These are phyloP conservation scores for Phylloporus sp. DNA, from an alignment of 1,284 basidiomycete species.

Conservation along the genomic window DNA sequence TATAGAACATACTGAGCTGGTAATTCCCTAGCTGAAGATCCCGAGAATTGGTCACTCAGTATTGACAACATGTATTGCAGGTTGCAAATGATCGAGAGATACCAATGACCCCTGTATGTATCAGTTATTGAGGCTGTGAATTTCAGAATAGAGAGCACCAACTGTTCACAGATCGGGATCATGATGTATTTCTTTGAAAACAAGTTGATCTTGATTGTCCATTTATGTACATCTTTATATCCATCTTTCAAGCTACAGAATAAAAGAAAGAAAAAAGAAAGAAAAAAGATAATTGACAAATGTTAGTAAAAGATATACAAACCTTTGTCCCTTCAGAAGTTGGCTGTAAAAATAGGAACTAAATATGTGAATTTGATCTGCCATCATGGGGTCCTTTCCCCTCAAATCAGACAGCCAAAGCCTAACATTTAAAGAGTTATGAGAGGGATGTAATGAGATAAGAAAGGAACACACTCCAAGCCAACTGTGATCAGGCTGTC, in stretches of 20 bases:
- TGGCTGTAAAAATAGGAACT: constrained; percentile 99
- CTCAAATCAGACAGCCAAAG: constrained; percentile 68
- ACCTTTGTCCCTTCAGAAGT: constrained; percentile 77
- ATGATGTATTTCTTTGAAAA: constrained; percentile 94
- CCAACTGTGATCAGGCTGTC: too few relatives aligned
- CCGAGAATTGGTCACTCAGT: constrained; percentile 29
- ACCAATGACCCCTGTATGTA: constrained; percentile 87
- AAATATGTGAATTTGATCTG: constrained; percentile 86
- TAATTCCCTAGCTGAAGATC: constrained; percentile 12
- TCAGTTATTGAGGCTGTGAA: constrained; percentile 13
- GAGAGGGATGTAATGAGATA: too few relatives aligned
- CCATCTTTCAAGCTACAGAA: constrained; percentile 59
- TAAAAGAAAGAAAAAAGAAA: constrained; percentile 8
- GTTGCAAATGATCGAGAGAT: constrained; percentile 91
- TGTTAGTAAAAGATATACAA: too few relatives aligned
- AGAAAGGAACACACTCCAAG: too few relatives aligned
- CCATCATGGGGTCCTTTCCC: constrained; percentile 58
- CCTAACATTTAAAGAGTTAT: too few relatives aligned
- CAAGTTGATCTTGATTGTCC: constrained; percentile 88
- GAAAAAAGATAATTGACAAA: background rate
- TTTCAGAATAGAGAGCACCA: constrained; percentile 31
- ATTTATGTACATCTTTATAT: constrained; percentile 89
- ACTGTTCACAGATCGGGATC: constrained; percentile 97
- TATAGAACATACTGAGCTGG: constrained; percentile 25
- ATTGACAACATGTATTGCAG: constrained; percentile 65